A percentile compares a stretch with the other conserved stretches of the same genome.
phyloP scores from a whole-genome alignment of 1,284 basidiomycete species.

The Boletus holoroseus region DNA sequence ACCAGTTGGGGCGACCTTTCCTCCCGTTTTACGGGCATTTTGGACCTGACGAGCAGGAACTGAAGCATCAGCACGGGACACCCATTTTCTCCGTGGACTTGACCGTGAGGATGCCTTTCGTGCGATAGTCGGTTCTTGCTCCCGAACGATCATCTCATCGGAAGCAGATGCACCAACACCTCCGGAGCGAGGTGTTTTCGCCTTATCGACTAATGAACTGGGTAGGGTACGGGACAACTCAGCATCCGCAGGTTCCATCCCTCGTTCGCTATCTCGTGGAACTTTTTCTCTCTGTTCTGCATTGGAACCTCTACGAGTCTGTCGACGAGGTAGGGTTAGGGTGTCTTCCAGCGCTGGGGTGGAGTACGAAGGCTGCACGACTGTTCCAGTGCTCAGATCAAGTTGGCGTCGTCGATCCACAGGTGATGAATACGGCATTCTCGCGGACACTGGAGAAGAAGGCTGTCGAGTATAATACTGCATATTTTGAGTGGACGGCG shows the following conservation, averaged over 20 bases:
- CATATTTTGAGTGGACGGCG: constrained; percentile 29
- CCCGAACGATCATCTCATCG: constrained; percentile 21
- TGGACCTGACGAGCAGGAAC: constrained; percentile 16
- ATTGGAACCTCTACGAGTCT: constrained; percentile 28
- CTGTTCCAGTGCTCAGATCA: constrained; percentile 17
- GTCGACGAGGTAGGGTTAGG: constrained; percentile 19
- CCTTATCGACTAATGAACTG: constrained; percentile 18
- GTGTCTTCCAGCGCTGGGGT: constrained; percentile 29
- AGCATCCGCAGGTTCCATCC: constrained; percentile 16
- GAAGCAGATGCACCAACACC: constrained; percentile 16
- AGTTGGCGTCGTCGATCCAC: constrained; percentile 28
- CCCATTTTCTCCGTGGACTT: constrained; percentile 21
- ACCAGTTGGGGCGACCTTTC: constrained; percentile 23
- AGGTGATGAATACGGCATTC: constrained; percentile 26
- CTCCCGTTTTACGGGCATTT: constrained; percentile 19
- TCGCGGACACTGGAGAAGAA: constrained; percentile 30
- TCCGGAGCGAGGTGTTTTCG: constrained; percentile 17
- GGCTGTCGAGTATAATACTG: constrained; percentile 28
- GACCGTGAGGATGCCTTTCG: constrained; percentile 20
- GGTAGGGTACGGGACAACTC: constrained; percentile 19
- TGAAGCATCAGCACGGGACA: constrained; percentile 13
- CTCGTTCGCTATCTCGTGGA: constrained; percentile 27
- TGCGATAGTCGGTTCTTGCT: constrained; percentile 17
- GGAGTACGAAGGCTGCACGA: constrained; percentile 28
- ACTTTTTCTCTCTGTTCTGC: constrained; percentile 26